phyloP scores from a whole-genome alignment of 371 early-diverging fungal genomes.

The Rhizopus sp. region DNA sequence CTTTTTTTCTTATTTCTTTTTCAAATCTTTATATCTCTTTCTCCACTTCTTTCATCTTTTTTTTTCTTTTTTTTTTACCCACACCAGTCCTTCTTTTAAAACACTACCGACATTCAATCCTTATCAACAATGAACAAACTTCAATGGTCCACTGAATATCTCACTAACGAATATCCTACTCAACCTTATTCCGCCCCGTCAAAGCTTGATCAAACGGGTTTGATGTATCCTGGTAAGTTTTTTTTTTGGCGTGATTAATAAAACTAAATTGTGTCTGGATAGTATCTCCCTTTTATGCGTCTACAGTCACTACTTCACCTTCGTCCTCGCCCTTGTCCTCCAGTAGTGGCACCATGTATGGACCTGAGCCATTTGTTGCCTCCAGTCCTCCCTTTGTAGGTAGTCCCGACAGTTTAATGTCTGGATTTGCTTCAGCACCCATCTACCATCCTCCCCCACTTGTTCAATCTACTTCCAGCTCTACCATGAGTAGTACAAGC shows the following conservation, averaged over 20 bases:
- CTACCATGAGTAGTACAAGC: slow-evolving; percentile 28
- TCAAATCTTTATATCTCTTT: no score
- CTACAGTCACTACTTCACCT: slow-evolving; percentile 9
- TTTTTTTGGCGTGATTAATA: slow-evolving; percentile 5
- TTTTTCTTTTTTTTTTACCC: neutral
- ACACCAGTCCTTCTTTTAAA: slow-evolving; percentile 1
- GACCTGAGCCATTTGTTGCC: slow-evolving; percentile 4
- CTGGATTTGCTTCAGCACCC: slow-evolving; percentile 22
- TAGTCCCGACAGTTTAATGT: slow-evolving; percentile 41
- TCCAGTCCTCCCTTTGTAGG: slow-evolving; percentile 18
- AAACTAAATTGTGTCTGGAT: slow-evolving; percentile 11
- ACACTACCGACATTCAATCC: neutral
- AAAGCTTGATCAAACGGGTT: slow-evolving; percentile 21
- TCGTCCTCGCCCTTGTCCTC: slow-evolving; percentile 18
- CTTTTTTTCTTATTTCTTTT: no score
- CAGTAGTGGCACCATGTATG: slow-evolving; percentile 11
- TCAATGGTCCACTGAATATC: slow-evolving; percentile 6
- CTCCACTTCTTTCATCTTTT: neutral
- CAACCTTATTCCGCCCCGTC: neutral
- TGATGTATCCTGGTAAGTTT: slow-evolving; percentile 38
- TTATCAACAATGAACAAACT: slow-evolving; percentile 5
- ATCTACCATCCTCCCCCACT: slow-evolving; percentile 33
- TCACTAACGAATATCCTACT: slow-evolving; percentile 1
- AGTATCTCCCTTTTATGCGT: slow-evolving; percentile 25
- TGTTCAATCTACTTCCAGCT: slow-evolving; percentile 29